Base-by-base conservation (phyloP, 352 stramenopile species). In the Phytophthora agathidicida region DNA sequence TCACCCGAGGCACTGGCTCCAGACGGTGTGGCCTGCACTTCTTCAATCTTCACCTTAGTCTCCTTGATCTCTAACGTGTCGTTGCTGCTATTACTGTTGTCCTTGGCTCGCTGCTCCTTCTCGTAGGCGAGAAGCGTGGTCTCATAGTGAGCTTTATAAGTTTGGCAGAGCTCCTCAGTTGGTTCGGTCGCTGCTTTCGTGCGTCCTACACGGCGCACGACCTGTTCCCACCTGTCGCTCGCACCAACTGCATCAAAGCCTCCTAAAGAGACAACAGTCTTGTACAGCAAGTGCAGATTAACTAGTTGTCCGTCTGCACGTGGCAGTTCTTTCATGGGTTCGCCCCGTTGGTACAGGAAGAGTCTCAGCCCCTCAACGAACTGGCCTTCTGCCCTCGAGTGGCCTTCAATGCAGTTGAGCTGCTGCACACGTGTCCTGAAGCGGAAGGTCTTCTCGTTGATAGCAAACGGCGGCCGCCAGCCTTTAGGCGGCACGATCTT, bases 401-500 rank as follows among this genome's bases (percentile, higher is more conserved):
- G 85, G 7, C 82, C 86, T 48, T 95, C 85, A 52, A 95, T 91
- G 46, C 74, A 92, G 83, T 99, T 96, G 49, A 99, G 81, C 39
- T 95, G 86, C 82, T 99, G 98, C 46, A 98, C 82, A 50, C 98
- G 96, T 30, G 97, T 99, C 60, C 89, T 79, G 65, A 99, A 98
- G 42, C 75, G 75, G 68, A 95, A 88, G 0, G 72, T 85, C 50
- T 88, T 86, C 44, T 94, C 81, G 53, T 97, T 92, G 32, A 96
- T 84, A 32, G 89, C 80, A 47, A 91, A 96, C 19, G 85, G 86
- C 11, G 93, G 95, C 17, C 92, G 89, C 96, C 96, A 99, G 33
- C 91, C 97, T 22, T 73, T 50, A 0, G 98, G 98, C 51, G 98
- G 97, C 14, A 99, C 96, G 69, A 99, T 99, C 77, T 99, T 99